A percentile compares a stretch with the other conserved stretches of the same genome.
Conservation (phyloP, 1,284 basidiomycete genomes). For the Tilletia walkeri region DNA sequence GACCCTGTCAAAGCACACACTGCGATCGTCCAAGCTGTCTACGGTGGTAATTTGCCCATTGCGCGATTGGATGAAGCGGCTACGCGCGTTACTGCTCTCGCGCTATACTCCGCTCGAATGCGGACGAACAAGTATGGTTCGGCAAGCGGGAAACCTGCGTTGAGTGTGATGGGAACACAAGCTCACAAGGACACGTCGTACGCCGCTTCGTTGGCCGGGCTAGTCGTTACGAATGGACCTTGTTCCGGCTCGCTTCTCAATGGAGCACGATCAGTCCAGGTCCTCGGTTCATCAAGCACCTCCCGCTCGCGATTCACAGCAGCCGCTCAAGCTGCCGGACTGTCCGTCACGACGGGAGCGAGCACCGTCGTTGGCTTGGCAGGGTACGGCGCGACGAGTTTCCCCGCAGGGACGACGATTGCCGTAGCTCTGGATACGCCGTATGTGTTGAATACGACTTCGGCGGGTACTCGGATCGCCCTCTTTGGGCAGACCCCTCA, state of each 20-base stretch:
- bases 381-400: background rate
- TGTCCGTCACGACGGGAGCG: background rate
- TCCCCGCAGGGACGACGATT: background rate
- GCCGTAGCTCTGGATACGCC: background rate
- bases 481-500: slow-evolving; percentile 1
- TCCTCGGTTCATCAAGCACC: background rate
- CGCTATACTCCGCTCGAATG: background rate
- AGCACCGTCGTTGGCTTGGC: background rate
- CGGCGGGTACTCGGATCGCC: background rate
- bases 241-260: background rate
- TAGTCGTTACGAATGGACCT: background rate
- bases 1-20: slow-evolving; percentile 6
- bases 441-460: background rate
- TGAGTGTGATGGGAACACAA: background rate
- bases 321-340: background rate
- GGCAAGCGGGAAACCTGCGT: background rate
- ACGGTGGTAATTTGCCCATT: background rate
- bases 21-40: background rate
- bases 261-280: background rate
- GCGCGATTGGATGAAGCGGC: background rate
- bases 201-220: background rate
- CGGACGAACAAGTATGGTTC: background rate
- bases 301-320: background rate
- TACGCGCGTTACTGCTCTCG: background rate
- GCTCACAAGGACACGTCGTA: slow-evolving; percentile 1